These are phyloP conservation scores for Neurospora sp. DNA, from an alignment of 495 filamentous ascomycete genomes.

Conservation along the genomic window DNA sequence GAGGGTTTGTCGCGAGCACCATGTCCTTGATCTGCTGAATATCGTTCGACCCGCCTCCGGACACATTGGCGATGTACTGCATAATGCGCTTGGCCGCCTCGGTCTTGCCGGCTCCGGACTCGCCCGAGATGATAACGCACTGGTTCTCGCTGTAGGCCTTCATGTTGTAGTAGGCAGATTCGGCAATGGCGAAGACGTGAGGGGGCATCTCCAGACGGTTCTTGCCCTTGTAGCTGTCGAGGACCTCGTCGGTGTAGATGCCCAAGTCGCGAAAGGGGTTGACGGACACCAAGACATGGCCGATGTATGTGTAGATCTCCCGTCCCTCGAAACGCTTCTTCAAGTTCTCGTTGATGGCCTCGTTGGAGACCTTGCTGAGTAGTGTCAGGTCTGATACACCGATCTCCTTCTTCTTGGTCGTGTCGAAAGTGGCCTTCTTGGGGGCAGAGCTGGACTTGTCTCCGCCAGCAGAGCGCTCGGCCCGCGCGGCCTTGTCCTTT, in stretches of 20 bases:
- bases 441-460: conserved; percentile 48
- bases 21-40: conserved; percentile 98
- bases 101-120: conserved; percentile 98
- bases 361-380: conserved; percentile 96
- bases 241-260: conserved; percentile 91
- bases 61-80: conserved; percentile 98
- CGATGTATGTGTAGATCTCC: conserved; percentile 99
- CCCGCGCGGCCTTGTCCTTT: conserved; percentile 56
- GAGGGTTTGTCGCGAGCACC: conserved; percentile 95
- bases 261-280: conserved; percentile 98
- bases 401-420: conserved; percentile 96
- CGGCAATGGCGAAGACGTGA: conserved; percentile 96
- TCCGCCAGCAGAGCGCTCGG: conserved; percentile 35
- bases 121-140: conserved; percentile 98
- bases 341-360: conserved; percentile 98
- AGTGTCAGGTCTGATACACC: conserved; percentile 96
- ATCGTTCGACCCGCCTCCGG: conserved; percentile 76
- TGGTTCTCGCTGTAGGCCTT: conserved; percentile 99
- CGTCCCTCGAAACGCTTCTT: conserved; percentile 92
- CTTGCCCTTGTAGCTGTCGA: conserved; percentile 87
- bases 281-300: conserved; percentile 98
- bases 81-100: conserved; percentile 98
- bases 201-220: conserved; percentile 92
- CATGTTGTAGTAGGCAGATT: conserved; percentile 98
- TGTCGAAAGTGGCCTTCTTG: conserved; percentile 93